Evolutionary conservation across 306 rosid genomes (phyloP), one percentile per base, ranked within the genome.

Genomic region (Fagus sylvatica): DNA sequence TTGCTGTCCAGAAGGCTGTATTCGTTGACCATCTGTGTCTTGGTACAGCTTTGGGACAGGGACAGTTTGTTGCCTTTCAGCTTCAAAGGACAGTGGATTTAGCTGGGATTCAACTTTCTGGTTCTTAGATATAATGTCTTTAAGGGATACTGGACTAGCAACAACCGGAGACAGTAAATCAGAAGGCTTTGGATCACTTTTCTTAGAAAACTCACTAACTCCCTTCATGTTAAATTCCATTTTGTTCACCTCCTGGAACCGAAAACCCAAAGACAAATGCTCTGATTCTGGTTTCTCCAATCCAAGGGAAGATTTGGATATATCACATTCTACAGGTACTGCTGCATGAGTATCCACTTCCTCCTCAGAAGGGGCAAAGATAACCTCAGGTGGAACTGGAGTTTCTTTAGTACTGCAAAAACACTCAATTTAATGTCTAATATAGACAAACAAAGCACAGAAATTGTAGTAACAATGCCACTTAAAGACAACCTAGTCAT

Each of bases 351-450:
- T 73, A 77, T 87, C 80, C 69, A 62, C 82, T 71, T 85, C 89
- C 67, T 81, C 90, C 57, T 83, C 86, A 71, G 86, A 74, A 67
- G 72, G 48, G 53, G 57, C 78, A 78, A 90, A 82, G 84, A 76
- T 79, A 84, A 75, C 72, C 60, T 77, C 89, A 46, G 87, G 75
- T 9, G 76, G 75, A 85, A 64, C 82, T 71, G 83, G 73, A 80
- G 73, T 54, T 67, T 84, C 92, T 77, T 81, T 82, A 56, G 40
- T 78, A 69, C 96, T 91, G 75, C 72, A 86, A 71, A 82, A 80
- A 85, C 82, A 51, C 53, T 57, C n/a, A 40, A 82, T 68, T 80
- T 76, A 80, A 64, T 78, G 54, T 70, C 75, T 36, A 73, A 59
- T 55, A 82, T 19, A 59, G 56, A 69, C 67, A 59, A 16, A 53